These are phyloP conservation scores for Ustilago vetiveriae DNA, from an alignment of 1,284 basidiomycete species.

Conservation along the genomic window DNA sequence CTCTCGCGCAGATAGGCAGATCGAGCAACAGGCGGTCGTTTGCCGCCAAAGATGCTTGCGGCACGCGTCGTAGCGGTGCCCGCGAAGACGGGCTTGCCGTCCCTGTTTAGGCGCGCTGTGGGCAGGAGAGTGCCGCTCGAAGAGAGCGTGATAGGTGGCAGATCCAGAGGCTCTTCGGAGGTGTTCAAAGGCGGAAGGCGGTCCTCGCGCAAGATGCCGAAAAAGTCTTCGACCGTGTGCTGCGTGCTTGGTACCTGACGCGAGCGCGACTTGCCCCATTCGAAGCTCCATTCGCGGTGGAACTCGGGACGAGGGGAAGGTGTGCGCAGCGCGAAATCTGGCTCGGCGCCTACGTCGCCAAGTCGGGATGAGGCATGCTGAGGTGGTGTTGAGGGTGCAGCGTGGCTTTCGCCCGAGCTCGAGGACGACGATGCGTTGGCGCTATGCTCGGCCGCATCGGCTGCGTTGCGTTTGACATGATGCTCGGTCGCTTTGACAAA, in stretches of 20 bases:
- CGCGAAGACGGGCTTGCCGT: slow-evolving; percentile 20
- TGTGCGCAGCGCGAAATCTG: slow-evolving; percentile 1
- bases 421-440: slow-evolving; percentile 19
- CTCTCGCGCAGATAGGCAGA: slow-evolving; percentile 51
- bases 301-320: slow-evolving; percentile 55
- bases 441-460: slow-evolving; percentile 18
- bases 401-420: slow-evolving; percentile 49
- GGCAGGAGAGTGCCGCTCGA: slow-evolving; percentile 23
- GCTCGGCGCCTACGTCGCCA: not conserved
- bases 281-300: slow-evolving; percentile 58
- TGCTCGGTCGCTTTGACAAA: not conserved
- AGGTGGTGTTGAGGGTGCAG: slow-evolving; percentile 30
- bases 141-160: slow-evolving; percentile 54
- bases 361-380: slow-evolving; percentile 8
- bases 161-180: slow-evolving; percentile 47
- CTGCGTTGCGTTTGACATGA: not conserved
- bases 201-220: slow-evolving; percentile 51
- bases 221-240: slow-evolving; percentile 56
- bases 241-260: slow-evolving; percentile 3
- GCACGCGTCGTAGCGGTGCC: not conserved
- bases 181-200: slow-evolving; percentile 47
- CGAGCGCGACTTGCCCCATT: slow-evolving; percentile 30
- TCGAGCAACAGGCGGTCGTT: slow-evolving; percentile 51
- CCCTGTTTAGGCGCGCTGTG: slow-evolving; percentile 28
- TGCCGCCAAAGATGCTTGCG: slow-evolving; percentile 28